phyloP scores from a whole-genome alignment of 2,329 filamentous ascomycete genomes.

The Cladorrhinum sp. region DNA sequence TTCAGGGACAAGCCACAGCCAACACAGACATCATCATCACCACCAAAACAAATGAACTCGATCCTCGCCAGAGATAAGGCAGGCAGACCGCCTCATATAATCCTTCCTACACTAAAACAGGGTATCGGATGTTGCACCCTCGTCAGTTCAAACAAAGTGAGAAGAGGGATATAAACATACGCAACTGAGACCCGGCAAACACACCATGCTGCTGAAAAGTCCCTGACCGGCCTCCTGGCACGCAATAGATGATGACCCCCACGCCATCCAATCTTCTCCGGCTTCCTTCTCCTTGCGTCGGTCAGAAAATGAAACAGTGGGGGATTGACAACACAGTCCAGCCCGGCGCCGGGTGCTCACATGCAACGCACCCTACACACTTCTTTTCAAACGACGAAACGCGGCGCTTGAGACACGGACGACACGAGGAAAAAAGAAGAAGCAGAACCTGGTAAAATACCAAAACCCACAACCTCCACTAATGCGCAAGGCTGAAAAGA shows the following conservation, averaged over 20 bases:
- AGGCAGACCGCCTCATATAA: not conserved
- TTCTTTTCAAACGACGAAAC: not conserved
- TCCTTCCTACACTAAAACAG: not conserved
- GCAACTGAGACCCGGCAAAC: not conserved
- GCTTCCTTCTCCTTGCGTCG: not conserved
- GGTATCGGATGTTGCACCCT: not conserved
- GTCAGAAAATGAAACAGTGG: not conserved
- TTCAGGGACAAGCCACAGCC: not conserved
- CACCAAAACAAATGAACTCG: not conserved
- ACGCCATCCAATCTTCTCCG: not conserved
- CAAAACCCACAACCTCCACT: not conserved
- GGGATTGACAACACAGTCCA: not conserved
- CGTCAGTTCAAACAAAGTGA: not conserved
- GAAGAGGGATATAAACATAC: too few species aligned
- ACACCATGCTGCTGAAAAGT: not conserved
- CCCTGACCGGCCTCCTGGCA: not conserved
- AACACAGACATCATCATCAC: not conserved
- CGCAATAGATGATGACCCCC: not conserved
- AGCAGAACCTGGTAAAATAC: not conserved
- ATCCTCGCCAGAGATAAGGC: not conserved
- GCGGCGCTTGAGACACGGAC: too few species aligned
- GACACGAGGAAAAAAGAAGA: not conserved
- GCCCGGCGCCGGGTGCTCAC: too few species aligned
- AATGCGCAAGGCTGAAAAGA: not conserved
- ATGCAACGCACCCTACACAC: too few species aligned